These are phyloP conservation scores for Phytomonas francai DNA, from an alignment of 208 protist species.

Conservation along the genomic window DNA sequence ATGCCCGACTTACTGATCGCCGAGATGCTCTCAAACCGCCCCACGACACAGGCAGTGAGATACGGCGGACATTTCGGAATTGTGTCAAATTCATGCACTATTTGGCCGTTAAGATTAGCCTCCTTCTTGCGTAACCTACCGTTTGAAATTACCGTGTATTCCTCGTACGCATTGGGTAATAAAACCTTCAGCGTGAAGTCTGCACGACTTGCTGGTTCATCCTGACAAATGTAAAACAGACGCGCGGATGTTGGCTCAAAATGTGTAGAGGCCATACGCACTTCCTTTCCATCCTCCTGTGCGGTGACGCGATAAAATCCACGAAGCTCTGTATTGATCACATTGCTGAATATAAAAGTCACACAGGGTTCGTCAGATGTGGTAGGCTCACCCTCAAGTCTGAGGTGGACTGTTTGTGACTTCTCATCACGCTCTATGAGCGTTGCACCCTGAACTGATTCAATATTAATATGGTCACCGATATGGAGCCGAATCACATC, in stretches of 20 bases:
- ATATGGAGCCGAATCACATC: conserved; percentile 63
- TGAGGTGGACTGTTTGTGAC: conserved; percentile 49
- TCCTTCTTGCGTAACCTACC: conserved; percentile 44
- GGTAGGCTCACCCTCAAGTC: conserved; percentile 32
- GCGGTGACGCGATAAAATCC: conserved; percentile 88
- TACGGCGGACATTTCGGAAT: conserved; percentile 93
- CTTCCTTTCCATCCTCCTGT: conserved; percentile 56
- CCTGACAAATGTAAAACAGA: conserved; percentile 94
- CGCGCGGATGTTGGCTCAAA: conserved; percentile 94
- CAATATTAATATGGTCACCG: conserved; percentile 45
- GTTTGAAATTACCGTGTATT: conserved; percentile 80
- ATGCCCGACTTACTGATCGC: conserved; percentile 42
- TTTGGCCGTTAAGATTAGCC: conserved; percentile 3
- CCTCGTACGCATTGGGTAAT: conserved; percentile 45
- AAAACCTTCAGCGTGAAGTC: conserved; percentile 90
- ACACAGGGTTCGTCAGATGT: conserved; percentile 50
- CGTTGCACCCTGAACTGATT: conserved; percentile 33
- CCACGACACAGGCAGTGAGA: conserved; percentile 93
- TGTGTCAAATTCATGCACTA: conserved; percentile 72
- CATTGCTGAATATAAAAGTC: conserved; percentile 67
- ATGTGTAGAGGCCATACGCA: conserved; percentile 92
- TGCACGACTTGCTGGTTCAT: conserved; percentile 94
- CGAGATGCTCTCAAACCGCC: conserved; percentile 85
- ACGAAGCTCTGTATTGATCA: conserved; percentile 84
- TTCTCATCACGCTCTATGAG: conserved; percentile 33